These are phyloP conservation scores for Aspergillus udagawae DNA, from an alignment of 2,329 filamentous ascomycete genomes.

Conservation along the genomic window DNA sequence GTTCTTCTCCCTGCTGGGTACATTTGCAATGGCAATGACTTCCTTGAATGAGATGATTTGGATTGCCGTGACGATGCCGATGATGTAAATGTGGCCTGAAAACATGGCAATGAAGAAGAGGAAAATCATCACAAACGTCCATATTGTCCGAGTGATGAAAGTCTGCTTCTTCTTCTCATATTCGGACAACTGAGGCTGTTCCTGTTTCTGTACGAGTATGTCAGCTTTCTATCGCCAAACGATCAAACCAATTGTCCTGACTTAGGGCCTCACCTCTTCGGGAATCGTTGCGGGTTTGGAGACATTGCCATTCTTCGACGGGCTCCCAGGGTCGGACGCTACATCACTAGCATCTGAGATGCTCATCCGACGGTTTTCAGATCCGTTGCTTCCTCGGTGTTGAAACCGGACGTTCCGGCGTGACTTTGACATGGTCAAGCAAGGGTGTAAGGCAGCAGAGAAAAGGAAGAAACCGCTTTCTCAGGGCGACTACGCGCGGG, in stretches of 20 bases:
- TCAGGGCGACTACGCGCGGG: conserved; percentile 4
- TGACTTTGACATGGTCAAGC: conserved; percentile 47
- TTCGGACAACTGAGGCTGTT: conserved; percentile 54
- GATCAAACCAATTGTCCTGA: neutral
- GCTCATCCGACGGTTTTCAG: conserved; percentile 49
- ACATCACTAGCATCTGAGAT: conserved; percentile 54
- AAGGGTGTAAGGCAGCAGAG: conserved; percentile 2
- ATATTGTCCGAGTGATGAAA: conserved; percentile 94
- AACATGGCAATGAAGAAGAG: conserved; percentile 90
- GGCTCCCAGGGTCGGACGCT: conserved; percentile 49
- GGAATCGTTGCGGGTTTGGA: conserved; percentile 30
- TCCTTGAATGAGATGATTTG: conserved; percentile 99
- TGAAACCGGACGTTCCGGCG: conserved; percentile 60
- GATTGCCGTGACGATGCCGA: conserved; percentile 84
- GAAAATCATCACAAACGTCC: conserved; percentile 96
- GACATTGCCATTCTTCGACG: conserved; percentile 42
- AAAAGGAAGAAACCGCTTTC: conserved; percentile 1
- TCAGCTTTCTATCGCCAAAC: conserved; percentile 3
- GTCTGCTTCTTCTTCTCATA: conserved; percentile 99
- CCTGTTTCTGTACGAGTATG: conserved; percentile 27
- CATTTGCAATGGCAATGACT: conserved; percentile 95
- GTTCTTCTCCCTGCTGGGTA: conserved; percentile 85
- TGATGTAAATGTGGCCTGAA: conserved; percentile 95
- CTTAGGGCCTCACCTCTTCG: conserved; percentile 28
- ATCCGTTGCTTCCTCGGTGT: conserved; percentile 42